Evolutionary conservation across 2,329 filamentous ascomycete genomes (phyloP), one percentile per base, ranked within the genome.

Genomic region (Penicillium sp.): DNA sequence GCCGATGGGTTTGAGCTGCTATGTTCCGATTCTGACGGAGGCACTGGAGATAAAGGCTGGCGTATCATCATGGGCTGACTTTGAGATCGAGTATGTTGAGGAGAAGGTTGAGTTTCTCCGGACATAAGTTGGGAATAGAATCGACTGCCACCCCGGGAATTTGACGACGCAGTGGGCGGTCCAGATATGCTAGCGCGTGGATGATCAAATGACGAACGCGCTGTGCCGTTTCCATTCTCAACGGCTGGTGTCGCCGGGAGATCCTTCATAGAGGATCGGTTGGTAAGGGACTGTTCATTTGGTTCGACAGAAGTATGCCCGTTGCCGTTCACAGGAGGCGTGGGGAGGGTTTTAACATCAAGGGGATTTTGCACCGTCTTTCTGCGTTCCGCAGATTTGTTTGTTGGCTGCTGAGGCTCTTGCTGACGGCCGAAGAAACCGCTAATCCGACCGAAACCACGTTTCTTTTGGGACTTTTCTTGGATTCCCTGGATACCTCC

Each of bases 341-440:
- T 33, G n/a, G 56, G 43, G 20, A 49, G 23, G 23, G 43, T 39
- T 15, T 54, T 58, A 15, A 20, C 18, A 8, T 39, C 43, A 3
- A 48, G 3, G 18, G 44, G 40, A 13, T 33, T 30, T n/a, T 45
- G 46, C 2, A 4, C 29, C 20, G 30, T 23, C 7, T 46, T 49
- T 24, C 18, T 30, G 21, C 21, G 40, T 8, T 45, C 21, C 17
- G 27, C 6, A 9, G 46, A 10, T 27, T 44, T 34, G 15, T n/a
- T 49, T 4, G 41, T 29, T 7, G 34, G 15, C 9, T 34, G 46
- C 30, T 48, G 55, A 17, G 48, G 23, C 9, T 55, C 50, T 21
- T 54, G 52, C 17, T 47, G 49, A 15, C 58, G 61, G 21, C 41
- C 40, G 20, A 63, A 63, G 8, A 63, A 34, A 13, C 46, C 61